Evolutionary conservation across 169 alveolate genomes (phyloP).

Genomic region (Blepharisma undulans): DNA sequence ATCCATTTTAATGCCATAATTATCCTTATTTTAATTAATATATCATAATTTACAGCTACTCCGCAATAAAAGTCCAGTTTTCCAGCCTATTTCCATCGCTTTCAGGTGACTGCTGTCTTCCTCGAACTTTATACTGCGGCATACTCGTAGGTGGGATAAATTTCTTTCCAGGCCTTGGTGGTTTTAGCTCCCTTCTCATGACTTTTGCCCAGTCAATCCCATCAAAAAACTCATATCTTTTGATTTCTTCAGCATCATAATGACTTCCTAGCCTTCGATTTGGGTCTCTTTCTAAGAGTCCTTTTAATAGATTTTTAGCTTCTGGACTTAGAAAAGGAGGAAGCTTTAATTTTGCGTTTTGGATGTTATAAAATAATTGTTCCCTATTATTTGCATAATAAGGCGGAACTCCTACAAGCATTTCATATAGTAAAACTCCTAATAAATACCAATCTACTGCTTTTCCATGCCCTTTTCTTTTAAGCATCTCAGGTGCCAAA

Average conservation of each 20-base stretch:
- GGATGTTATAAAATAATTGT: conserved; percentile 66
- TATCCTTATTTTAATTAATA: background rate
- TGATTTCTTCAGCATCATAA: conserved; percentile 70
- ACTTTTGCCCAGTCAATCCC: conserved; percentile 79
- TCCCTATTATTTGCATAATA: conserved; percentile 64
- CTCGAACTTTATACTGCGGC: background rate
- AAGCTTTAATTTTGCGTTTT: conserved; percentile 56
- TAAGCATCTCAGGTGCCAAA: conserved; percentile 90
- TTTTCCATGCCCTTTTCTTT: conserved; percentile 85
- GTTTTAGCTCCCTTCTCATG: conserved; percentile 32
- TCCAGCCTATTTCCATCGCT: background rate
- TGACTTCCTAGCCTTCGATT: conserved; percentile 71
- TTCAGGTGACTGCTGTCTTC: background rate
- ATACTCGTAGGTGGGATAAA: background rate
- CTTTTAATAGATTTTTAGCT: conserved; percentile 25
- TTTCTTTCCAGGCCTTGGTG: conserved; percentile 29
- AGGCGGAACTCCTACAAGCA: conserved; percentile 87
- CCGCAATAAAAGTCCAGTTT: background rate
- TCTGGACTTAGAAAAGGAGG: conserved; percentile 60
- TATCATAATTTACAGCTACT: background rate
- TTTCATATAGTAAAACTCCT: conserved; percentile 87
- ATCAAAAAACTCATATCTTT: conserved; percentile 69
- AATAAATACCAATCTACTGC: conserved; percentile 89
- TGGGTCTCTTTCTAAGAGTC: conserved; percentile 73
- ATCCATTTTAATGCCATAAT: background rate